Conservation (phyloP, 2,329 filamentous ascomycete genomes). For the Herpotrichia juniperi region DNA sequence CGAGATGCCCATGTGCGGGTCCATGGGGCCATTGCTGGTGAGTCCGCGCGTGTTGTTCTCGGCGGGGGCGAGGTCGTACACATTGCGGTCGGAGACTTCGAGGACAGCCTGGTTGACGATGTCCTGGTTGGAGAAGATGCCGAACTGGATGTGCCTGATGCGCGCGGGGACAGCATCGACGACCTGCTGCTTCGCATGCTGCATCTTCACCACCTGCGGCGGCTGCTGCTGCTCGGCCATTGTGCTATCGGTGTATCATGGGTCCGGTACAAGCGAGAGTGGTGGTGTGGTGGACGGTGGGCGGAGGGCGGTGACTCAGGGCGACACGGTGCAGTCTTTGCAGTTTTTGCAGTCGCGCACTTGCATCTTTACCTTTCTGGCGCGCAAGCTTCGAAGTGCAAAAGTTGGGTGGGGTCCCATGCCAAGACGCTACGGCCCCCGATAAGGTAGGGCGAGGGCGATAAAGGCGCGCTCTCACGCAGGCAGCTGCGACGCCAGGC, state of each 20-base stretch:
- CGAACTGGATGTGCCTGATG: constrained; percentile 92
- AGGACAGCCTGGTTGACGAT: constrained; percentile 95
- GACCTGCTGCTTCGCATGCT: constrained; percentile 79
- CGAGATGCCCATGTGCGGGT: constrained; percentile 86
- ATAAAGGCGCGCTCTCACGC: constrained; percentile 5
- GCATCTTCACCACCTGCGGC: no score
- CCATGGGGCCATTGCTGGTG: constrained; percentile 83
- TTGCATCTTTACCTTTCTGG: neutral
- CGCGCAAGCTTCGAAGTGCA: neutral
- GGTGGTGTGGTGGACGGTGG: neutral
- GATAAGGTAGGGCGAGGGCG: constrained; percentile 8
- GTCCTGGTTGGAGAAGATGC: constrained; percentile 90
- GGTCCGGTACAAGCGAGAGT: neutral
- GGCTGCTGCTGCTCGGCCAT: constrained; percentile 8
- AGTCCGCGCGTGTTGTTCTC: constrained; percentile 66
- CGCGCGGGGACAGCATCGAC: constrained; percentile 87
- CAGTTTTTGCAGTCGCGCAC: neutral
- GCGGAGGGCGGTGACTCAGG: neutral
- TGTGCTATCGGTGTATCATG: neutral
- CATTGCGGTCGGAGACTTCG: constrained; percentile 89
- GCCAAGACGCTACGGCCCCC: constrained; percentile 5
- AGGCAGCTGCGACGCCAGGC: constrained; percentile 7
- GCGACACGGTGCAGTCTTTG: neutral
- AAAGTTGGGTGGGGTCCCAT: constrained; percentile 6
- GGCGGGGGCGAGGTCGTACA: constrained; percentile 83